phyloP scores from a whole-genome alignment of 306 rosid species.

The Carpinus fangiana region DNA sequence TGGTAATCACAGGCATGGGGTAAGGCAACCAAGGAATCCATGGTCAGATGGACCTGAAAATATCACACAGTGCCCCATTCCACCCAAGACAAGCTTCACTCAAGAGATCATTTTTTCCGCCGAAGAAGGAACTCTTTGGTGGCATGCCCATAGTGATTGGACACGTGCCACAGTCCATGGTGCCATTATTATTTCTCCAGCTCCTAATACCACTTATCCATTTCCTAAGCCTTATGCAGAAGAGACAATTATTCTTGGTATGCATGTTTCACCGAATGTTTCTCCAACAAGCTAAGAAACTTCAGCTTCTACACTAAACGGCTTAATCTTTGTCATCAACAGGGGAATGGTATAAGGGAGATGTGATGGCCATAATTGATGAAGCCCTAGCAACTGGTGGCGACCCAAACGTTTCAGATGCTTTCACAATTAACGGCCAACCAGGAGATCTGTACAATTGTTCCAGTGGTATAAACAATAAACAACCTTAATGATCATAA shows the following conservation, averaged over 20 bases:
- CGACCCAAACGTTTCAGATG: conserved; percentile 35
- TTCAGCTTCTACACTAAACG: too few species aligned
- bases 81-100: not conserved
- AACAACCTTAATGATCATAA: not conserved
- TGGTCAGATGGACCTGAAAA: conserved; percentile 14
- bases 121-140: conserved; percentile 11
- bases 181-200: not conserved
- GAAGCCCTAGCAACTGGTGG: conserved; percentile 3
- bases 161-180: conserved; percentile 1
- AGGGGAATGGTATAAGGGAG: conserved; percentile 11
- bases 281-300: too few species aligned
- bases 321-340: not conserved
- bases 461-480: conserved; percentile 22
- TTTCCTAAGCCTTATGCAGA: not conserved
- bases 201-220: not conserved
- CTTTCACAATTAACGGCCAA: conserved; percentile 42
- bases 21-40: conserved; percentile 3
- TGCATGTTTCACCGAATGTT: not conserved
- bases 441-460: conserved; percentile 36
- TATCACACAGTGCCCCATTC: conserved; percentile 1
- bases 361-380: conserved; percentile 3
- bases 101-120: not conserved
- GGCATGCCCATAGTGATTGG: conserved; percentile 13
- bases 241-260: not conserved
- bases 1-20: conserved; percentile 3